A percentile compares a stretch with the other conserved stretches of the same genome.
phyloP scores from a whole-genome alignment of 148 eudicot species.

The Camellia granthamiana region DNA sequence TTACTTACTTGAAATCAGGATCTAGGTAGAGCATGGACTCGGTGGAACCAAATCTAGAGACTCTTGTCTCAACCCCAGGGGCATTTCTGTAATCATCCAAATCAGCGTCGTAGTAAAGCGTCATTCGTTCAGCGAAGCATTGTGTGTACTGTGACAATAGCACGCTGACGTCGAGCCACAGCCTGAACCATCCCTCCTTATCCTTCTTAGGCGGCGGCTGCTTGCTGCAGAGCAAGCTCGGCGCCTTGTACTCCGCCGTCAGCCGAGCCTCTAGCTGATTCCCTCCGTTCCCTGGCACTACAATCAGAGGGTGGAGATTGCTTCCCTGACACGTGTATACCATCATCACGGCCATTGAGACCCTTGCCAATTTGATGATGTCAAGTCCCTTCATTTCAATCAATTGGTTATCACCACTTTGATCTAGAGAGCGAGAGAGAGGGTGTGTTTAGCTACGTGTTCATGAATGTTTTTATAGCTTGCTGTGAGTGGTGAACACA shows the following conservation, averaged over 20 bases:
- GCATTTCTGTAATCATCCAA: constrained; percentile 73
- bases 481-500: no score
- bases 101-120: constrained; percentile 53
- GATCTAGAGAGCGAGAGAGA: not conserved
- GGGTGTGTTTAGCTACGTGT: no score
- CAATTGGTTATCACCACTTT: not conserved
- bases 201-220: constrained; percentile 42
- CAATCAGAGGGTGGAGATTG: constrained; percentile 55
- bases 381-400: constrained; percentile 1
- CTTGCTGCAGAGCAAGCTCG: constrained; percentile 56
- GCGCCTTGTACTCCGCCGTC: constrained; percentile 53
- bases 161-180: constrained; percentile 78
- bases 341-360: constrained; percentile 16
- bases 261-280: constrained; percentile 80
- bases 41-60: constrained; percentile 58
- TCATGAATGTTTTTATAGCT: no score
- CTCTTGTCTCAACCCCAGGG: constrained; percentile 85
- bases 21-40: constrained; percentile 60
- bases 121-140: constrained; percentile 77
- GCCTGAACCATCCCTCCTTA: constrained; percentile 70
- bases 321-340: constrained; percentile 20
- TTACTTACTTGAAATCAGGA: constrained; percentile 59
- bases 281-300: constrained; percentile 83
- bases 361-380: not conserved
- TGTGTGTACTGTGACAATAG: constrained; percentile 61